Base-by-base conservation (phyloP, 2,329 filamentous ascomycete species). In the Rhynchosporium agropyri region DNA sequence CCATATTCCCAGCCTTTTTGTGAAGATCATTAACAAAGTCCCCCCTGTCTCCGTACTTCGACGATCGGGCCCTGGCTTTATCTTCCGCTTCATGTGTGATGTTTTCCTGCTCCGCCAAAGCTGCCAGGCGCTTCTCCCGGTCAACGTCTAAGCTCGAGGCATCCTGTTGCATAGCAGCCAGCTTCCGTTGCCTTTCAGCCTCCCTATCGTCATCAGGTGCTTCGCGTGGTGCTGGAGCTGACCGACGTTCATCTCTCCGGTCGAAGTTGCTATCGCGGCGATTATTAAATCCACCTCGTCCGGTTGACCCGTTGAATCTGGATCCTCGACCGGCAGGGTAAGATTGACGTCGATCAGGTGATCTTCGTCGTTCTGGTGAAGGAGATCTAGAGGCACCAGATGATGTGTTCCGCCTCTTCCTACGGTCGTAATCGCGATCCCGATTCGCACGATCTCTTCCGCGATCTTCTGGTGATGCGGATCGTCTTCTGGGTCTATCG, bases 151-250 rank as follows among this genome's bases (percentile, higher is more conserved):
- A 79, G 10, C 89, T 84, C 0, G 81, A 82, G 4, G 89, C 89
- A 33, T 86, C 88, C 20, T 83, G 82, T 74, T 90, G 88, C 89
- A 92, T 92, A 8, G 86, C 87, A 15, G 87, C 89, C 20, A 92
- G 77, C 73, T 86, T 90, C 29, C 83, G 82, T 12, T 86, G 85
- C n/a, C 82, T 81, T 65, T 89, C 86, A 28, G 84, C 83, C 26
- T 82, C 82, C 6, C 74, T 75, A 3, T 76, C 75, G 15, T 69
- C 67, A 60, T 66, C 38, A 63, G 59, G 60, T 63, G 62, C 60
- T 53, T 68, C 66, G 10, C 63, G 62, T 61, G 69, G 54, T 64
- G 60, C 31, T 63, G 40, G 64, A 63, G 57, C 71, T 65, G 65
- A 59, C 54, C 49, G 62, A 31, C 61, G 64, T 64, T 64, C 70